phyloP scores from a whole-genome alignment of 108 stramenopile species.

The Stephanodiscus minutulus region DNA sequence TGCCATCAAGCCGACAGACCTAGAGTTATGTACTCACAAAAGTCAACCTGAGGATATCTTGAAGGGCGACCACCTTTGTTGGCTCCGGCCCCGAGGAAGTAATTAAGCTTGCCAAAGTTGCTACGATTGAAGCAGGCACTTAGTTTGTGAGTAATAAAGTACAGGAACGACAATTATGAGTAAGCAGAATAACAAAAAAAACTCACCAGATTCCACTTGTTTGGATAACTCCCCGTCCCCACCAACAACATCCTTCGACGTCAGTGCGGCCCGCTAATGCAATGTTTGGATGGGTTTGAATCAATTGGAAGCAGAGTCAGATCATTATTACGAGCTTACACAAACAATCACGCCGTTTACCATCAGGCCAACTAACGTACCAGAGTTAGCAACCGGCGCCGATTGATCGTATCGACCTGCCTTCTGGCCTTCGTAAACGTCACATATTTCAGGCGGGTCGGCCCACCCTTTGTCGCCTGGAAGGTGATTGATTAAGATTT shows the following conservation, averaged over 20 bases:
- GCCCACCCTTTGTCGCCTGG: slow-evolving; percentile 34
- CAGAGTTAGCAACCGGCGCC: slow-evolving; percentile 18
- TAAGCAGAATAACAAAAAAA: too few species aligned
- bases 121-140: too few species aligned
- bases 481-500: background rate
- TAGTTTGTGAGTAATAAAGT: too few species aligned
- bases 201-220: slow-evolving; percentile 40
- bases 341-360: too few species aligned
- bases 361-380: too few species aligned
- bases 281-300: too few species aligned
- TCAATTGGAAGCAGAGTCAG: too few species aligned
- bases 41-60: slow-evolving; percentile 35
- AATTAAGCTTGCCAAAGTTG: slow-evolving; percentile 49
- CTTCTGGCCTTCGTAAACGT: slow-evolving; percentile 35
- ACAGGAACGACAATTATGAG: too few species aligned
- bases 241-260: slow-evolving; percentile 57
- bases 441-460: slow-evolving; percentile 26
- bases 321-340: too few species aligned
- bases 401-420: slow-evolving; percentile 38
- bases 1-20: too few species aligned
- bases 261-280: slow-evolving; percentile 45
- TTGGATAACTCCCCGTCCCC: slow-evolving; percentile 51
- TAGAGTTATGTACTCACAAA: too few species aligned
- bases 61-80: slow-evolving; percentile 20
- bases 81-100: slow-evolving; percentile 29